Evolutionary conservation across 306 rosid species (phyloP).

Genomic region (Echinosophora koreensis): DNA sequence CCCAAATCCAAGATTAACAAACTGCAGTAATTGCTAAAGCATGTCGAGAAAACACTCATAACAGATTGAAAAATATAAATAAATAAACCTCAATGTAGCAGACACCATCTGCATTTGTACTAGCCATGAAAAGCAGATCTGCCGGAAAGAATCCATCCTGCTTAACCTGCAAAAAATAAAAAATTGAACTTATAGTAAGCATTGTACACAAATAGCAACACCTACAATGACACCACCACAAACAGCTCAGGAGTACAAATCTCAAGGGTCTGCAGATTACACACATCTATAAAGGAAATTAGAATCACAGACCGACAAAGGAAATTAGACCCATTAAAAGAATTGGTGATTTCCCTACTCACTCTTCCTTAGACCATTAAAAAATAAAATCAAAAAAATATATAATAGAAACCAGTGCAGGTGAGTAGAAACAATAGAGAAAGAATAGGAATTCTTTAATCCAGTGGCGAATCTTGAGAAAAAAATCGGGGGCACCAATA

Average conservation of each 20-base stretch:
- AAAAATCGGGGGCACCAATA: no score
- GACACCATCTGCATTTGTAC: conserved; percentile 94
- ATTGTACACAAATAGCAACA: neutral
- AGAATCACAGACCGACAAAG: neutral
- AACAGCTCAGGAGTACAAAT: conserved; percentile 13
- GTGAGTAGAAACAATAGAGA: no score
- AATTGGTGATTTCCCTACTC: conserved; percentile 1
- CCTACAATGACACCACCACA: conserved; percentile 6
- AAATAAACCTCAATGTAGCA: conserved; percentile 88
- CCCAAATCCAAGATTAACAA: conserved; percentile 40
- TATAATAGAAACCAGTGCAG: no score
- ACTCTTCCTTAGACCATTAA: neutral
- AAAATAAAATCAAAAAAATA: neutral
- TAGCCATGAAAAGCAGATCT: conserved; percentile 89
- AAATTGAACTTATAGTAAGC: neutral
- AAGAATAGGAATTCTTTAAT: no score
- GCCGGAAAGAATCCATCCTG: conserved; percentile 93
- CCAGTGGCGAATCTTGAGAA: no score
- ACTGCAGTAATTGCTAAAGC: conserved; percentile 26
- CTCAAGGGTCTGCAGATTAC: conserved; percentile 1
- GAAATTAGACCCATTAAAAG: conserved; percentile 9
- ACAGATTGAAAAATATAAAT: conserved; percentile 14
- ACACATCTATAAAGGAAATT: conserved; percentile 12
- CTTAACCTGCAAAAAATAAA: conserved; percentile 66
- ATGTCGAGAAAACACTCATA: neutral